Conservation (phyloP, 306 rosid species). For the Sesbania bispinosa region DNA sequence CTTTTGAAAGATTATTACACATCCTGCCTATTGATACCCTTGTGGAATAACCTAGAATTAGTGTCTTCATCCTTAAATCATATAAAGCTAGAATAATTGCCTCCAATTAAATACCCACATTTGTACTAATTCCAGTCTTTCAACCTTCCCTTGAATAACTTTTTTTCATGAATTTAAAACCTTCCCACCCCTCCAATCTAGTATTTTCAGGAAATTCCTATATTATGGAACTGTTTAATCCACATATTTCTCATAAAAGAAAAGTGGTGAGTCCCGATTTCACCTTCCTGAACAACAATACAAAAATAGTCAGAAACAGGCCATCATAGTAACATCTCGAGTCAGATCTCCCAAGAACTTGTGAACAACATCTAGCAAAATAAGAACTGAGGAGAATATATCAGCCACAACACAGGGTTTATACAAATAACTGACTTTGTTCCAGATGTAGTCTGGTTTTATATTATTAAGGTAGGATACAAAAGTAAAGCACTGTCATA, state of each 20-base stretch:
- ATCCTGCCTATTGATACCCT: not conserved
- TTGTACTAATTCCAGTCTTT: not conserved
- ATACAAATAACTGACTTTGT: not conserved
- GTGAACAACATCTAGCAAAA: not conserved
- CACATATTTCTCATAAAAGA: no score
- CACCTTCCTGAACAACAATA: no score
- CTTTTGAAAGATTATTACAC: not conserved
- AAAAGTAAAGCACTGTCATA: not conserved
- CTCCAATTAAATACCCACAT: not conserved
- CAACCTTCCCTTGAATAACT: not conserved
- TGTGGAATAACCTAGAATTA: not conserved
- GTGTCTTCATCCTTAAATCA: not conserved
- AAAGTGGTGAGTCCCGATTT: no score
- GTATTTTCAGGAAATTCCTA: no score
- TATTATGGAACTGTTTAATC: no score
- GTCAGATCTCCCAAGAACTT: not conserved
- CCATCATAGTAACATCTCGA: not conserved
- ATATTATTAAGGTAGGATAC: not conserved
- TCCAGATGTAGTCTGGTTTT: not conserved
- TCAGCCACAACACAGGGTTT: not conserved
- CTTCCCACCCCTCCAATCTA: not conserved
- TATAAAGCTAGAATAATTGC: not conserved
- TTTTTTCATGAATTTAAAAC: not conserved
- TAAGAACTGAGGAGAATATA: not conserved
- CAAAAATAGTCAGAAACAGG: not conserved